Percentiles rank a stretch among this genome's conserved stretches.
Conservation (phyloP, 2,329 filamentous ascomycete genomes). For the Xylaria sp. region DNA sequence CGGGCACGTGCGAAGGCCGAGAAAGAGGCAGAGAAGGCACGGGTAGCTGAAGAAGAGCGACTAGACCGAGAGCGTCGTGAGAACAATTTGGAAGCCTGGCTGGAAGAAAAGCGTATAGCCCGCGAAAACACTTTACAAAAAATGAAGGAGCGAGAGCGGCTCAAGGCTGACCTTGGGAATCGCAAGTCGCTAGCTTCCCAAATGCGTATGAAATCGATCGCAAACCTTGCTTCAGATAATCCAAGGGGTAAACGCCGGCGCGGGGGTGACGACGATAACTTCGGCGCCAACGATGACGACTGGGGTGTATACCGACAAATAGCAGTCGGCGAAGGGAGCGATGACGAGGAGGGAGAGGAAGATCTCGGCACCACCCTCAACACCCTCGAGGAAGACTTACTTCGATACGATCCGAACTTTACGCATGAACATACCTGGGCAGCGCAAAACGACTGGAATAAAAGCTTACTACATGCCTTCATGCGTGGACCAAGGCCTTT, state of each 20-base stretch:
- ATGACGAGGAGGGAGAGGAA: slow-evolving; percentile 88
- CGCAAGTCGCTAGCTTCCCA: slow-evolving; percentile 96
- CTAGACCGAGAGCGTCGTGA: slow-evolving; percentile 85
- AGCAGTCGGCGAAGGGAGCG: slow-evolving; percentile 79
- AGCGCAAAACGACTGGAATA: slow-evolving; percentile 95
- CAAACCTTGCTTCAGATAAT: slow-evolving; percentile 91
- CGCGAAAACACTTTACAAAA: slow-evolving; percentile 77
- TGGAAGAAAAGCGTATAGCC: slow-evolving; percentile 80
- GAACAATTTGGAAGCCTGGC: slow-evolving; percentile 86
- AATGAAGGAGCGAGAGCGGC: slow-evolving; percentile 91
- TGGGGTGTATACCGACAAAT: slow-evolving; percentile 98
- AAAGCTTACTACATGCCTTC: slow-evolving; percentile 89
- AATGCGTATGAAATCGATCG: slow-evolving; percentile 98
- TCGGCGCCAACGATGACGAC: slow-evolving; percentile 96
- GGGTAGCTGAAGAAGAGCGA: slow-evolving; percentile 83
- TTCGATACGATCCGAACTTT: slow-evolving; percentile 87
- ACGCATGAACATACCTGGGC: slow-evolving; percentile 92
- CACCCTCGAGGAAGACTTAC: slow-evolving; percentile 82
- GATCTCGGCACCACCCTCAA: slow-evolving; percentile 80
- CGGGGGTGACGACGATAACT: slow-evolving; percentile 93
- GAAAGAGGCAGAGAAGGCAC: slow-evolving; percentile 90
- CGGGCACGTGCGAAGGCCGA: slow-evolving; percentile 93
- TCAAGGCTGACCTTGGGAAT: slow-evolving; percentile 95
- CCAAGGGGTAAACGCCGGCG: slow-evolving; percentile 85
- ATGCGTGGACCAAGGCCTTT: slow-evolving; percentile 87